Conservation (phyloP, 2,329 filamentous ascomycete species). For the Neurospora sp. region DNA sequence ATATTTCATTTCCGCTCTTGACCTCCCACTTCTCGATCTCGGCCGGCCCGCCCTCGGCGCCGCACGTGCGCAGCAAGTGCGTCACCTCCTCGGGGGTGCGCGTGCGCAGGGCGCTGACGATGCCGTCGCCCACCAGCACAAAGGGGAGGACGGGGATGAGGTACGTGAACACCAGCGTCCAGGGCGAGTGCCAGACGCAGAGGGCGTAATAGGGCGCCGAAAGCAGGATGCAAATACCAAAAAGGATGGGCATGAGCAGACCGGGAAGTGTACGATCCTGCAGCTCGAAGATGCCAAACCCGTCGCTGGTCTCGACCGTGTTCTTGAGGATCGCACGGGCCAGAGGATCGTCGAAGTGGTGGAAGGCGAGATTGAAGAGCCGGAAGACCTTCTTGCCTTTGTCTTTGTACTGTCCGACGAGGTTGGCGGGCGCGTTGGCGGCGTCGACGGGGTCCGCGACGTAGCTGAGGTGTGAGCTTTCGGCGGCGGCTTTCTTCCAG, state of each 20-base stretch:
- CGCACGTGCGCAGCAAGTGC: constrained; percentile 44
- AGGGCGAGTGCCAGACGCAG: constrained; percentile 37
- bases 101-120: constrained; percentile 56
- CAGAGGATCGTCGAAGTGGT: constrained; percentile 60
- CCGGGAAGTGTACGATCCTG: constrained; percentile 52
- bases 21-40: constrained; percentile 34
- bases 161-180: constrained; percentile 56
- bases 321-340: constrained; percentile 52
- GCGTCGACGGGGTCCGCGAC: constrained; percentile 56
- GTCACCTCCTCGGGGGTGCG: constrained; percentile 57
- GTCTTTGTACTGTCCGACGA: constrained; percentile 26
- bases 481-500: constrained; percentile 44
- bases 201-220: constrained; percentile 43
- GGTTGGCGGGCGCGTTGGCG: constrained; percentile 41
- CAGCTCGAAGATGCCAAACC: constrained; percentile 65
- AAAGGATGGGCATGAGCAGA: constrained; percentile 40
- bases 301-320: constrained; percentile 54
- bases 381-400: constrained; percentile 48
- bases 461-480: constrained; percentile 47
- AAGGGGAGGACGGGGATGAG: constrained; percentile 56
- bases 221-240: constrained; percentile 42
- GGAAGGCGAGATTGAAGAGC: constrained; percentile 65
- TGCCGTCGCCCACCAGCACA: constrained; percentile 58
- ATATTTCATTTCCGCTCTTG: constrained; percentile 33
- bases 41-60: constrained; percentile 26